phyloP scores from a whole-genome alignment of 192 early-diverging fungal species.

The Coemansia nantahalensis region DNA sequence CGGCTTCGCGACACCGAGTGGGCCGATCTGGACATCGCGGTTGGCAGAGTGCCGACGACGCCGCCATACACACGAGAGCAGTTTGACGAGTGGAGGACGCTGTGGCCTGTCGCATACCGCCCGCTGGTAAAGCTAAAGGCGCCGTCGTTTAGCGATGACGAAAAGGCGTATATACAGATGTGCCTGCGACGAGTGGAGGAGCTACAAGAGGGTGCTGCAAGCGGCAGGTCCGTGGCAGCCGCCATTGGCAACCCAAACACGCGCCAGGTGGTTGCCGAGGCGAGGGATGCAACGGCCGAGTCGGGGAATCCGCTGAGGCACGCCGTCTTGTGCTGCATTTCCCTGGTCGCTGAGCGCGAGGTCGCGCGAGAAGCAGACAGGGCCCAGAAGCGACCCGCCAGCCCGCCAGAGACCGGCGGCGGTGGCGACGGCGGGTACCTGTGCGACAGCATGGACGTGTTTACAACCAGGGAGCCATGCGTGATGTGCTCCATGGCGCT shows the following conservation, averaged over 20 bases:
- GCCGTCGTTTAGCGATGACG: slow-evolving; percentile 4
- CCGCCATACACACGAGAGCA: slow-evolving; percentile 68
- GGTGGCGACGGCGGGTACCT: slow-evolving; percentile 58
- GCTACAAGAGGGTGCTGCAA: too few relatives aligned
- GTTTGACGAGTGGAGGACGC: slow-evolving; percentile 70
- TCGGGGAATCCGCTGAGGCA: slow-evolving; percentile 68
- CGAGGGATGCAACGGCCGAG: slow-evolving; percentile 50
- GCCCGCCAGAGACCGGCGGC: too few relatives aligned
- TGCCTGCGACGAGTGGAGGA: neutral
- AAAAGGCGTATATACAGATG: slow-evolving; percentile 18
- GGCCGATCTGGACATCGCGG: slow-evolving; percentile 5
- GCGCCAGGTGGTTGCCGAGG: slow-evolving; percentile 49
- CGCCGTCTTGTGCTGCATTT: slow-evolving; percentile 78
- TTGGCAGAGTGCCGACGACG: slow-evolving; percentile 54
- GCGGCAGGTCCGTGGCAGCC: neutral
- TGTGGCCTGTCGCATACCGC: slow-evolving; percentile 84
- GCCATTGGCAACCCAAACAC: slow-evolving; percentile 53
- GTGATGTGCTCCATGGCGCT: slow-evolving; percentile 93
- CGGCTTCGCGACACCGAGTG: slow-evolving; percentile 20
- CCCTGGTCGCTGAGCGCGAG: slow-evolving; percentile 60
- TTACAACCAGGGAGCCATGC: slow-evolving; percentile 81
- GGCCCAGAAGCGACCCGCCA: too few relatives aligned
- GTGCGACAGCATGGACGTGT: slow-evolving; percentile 81
- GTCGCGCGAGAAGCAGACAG: slow-evolving; percentile 11
- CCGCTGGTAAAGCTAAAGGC: slow-evolving; percentile 21